Conservation (phyloP, 495 filamentous ascomycete genomes). For the Hyphodiscus hymeniophilus region DNA sequence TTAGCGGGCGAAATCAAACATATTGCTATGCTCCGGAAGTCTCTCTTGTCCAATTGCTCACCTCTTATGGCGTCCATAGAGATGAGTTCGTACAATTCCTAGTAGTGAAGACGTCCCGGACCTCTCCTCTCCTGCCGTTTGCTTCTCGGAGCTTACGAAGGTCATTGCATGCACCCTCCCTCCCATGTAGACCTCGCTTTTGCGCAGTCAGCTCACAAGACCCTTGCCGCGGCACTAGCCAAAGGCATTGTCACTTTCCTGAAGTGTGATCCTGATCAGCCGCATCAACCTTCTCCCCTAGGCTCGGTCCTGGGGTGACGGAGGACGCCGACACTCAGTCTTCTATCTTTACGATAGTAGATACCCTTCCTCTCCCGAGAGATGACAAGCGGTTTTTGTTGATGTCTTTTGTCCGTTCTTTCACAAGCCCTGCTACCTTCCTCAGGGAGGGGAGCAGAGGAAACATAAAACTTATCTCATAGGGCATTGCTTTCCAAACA, state of each 20-base stretch:
- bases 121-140: constrained; percentile 32
- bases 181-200: constrained; percentile 28
- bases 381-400: constrained; percentile 60
- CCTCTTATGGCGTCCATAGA: constrained; percentile 10
- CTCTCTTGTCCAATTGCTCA: constrained; percentile 5
- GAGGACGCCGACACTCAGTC: constrained; percentile 52
- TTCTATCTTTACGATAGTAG: constrained; percentile 26
- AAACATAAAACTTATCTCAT: constrained; percentile 82
- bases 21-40: constrained; percentile 23
- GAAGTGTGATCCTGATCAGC: constrained; percentile 32
- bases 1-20: constrained; percentile 13
- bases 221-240: constrained; percentile 47
- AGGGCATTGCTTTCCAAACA: constrained; percentile 71
- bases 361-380: constrained; percentile 27
- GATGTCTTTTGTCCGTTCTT: constrained; percentile 78
- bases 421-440: constrained; percentile 9
- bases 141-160: constrained; percentile 20
- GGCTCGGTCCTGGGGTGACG: constrained; percentile 42
- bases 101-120: constrained; percentile 32
- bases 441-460: constrained; percentile 44
- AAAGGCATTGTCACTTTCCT: constrained; percentile 27
- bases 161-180: constrained; percentile 34
- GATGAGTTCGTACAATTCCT: constrained; percentile 17
- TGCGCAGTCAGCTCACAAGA: constrained; percentile 32
- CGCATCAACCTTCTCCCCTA: constrained; percentile 67